Evolutionary conservation across 768 basidiomycete species (phyloP).

Genomic region (Tulasnella sp.): DNA sequence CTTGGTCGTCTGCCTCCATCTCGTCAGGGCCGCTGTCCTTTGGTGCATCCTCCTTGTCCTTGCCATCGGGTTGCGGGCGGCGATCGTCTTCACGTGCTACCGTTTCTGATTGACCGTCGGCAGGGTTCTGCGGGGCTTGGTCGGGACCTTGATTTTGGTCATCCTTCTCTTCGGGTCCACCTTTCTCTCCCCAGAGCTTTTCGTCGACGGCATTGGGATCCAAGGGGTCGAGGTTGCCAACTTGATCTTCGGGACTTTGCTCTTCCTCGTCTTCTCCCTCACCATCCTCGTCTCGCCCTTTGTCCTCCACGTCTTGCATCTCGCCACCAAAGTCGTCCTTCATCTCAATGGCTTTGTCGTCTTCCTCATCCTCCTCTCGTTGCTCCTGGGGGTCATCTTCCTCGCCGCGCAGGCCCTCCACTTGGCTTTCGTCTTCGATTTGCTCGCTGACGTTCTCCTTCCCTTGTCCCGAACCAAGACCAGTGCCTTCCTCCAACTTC

Average conservation of each 20-base stretch:
- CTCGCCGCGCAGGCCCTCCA: constrained; percentile 79
- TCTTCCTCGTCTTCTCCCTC: constrained; percentile 50
- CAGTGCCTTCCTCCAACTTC: constrained; percentile 64
- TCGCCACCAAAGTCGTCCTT: constrained; percentile 82
- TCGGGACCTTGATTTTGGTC: constrained; percentile 35
- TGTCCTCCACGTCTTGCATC: constrained; percentile 64
- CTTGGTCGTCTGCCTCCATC: constrained; percentile 35
- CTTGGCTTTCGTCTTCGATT: constrained; percentile 93
- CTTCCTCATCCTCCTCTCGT: constrained; percentile 47
- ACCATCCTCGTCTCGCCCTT: constrained; percentile 40
- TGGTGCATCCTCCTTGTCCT: constrained; percentile 34
- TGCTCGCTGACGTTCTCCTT: constrained; percentile 86
- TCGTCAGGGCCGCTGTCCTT: constrained; percentile 34
- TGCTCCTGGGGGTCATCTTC: constrained; percentile 41
- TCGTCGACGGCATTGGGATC: constrained; percentile 89
- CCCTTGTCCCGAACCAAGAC: constrained; percentile 84
- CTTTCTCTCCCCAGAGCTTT: constrained; percentile 93
- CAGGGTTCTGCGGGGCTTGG: constrained; percentile 53
- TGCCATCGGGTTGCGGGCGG: constrained; percentile 35
- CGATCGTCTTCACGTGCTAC: constrained; percentile 69
- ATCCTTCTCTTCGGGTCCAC: constrained; percentile 44
- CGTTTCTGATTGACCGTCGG: constrained; percentile 60
- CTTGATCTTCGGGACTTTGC: constrained; percentile 69
- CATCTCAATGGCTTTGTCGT: constrained; percentile 86
- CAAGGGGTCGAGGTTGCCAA: constrained; percentile 74